Evolutionary conservation across 2,329 filamentous ascomycete genomes (phyloP).

Genomic region (Xylaria sp.): DNA sequence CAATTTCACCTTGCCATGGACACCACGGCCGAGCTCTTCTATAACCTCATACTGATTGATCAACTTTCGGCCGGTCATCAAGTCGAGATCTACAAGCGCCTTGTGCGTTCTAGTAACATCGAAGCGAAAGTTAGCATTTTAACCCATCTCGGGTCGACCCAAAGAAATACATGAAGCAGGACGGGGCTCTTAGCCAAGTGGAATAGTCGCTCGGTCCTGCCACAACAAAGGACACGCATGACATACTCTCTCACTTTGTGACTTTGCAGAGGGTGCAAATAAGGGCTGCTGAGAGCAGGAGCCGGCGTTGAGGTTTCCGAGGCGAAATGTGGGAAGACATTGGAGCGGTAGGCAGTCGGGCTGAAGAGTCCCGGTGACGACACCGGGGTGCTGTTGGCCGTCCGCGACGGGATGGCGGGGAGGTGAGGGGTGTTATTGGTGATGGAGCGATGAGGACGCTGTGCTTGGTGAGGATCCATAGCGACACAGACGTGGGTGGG

Average conservation of each 20-base stretch:
- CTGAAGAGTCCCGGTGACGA: constrained; percentile 68
- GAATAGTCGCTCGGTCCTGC: background rate
- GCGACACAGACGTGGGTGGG: constrained; percentile 33
- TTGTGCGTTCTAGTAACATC: constrained; percentile 73
- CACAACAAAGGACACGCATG: constrained; percentile 7
- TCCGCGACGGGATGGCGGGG: constrained; percentile 52
- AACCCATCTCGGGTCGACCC: background rate
- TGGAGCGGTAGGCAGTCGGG: constrained; percentile 52
- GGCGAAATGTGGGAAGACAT: constrained; percentile 49
- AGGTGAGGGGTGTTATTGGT: constrained; percentile 45
- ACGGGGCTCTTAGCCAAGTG: background rate
- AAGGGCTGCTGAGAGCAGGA: constrained; percentile 60
- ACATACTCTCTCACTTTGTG: constrained; percentile 79
- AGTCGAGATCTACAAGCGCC: constrained; percentile 87
- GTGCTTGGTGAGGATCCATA: constrained; percentile 43
- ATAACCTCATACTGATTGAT: constrained; percentile 99
- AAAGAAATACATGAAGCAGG: background rate
- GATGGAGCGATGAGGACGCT: constrained; percentile 43
- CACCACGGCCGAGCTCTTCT: constrained; percentile 91
- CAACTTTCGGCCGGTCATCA: constrained; percentile 86
- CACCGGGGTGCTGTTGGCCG: constrained; percentile 61
- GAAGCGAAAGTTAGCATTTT: constrained; percentile 19
- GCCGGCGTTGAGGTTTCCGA: constrained; percentile 62
- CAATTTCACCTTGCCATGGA: constrained; percentile 97
- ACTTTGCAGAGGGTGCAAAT: constrained; percentile 72